Conservation (phyloP, 2,329 filamentous ascomycete genomes). For the Penicillium sclerotigenum region DNA sequence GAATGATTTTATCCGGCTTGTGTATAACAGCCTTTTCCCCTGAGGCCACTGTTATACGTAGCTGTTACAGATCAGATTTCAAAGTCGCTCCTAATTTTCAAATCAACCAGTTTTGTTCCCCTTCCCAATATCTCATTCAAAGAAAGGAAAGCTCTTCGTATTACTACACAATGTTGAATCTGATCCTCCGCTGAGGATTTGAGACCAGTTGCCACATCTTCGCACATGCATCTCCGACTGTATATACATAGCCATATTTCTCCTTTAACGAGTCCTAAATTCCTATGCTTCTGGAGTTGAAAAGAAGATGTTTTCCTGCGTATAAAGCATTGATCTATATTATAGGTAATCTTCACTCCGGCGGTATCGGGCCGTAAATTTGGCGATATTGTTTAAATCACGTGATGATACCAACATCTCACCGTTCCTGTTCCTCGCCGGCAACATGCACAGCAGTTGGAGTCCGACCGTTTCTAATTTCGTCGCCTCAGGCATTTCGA, state of each 20-base stretch:
- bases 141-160: neutral
- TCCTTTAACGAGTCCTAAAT: neutral
- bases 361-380: neutral
- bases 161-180: too few relatives aligned
- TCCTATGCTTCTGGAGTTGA: neutral
- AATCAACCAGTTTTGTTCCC: neutral
- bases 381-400: neutral
- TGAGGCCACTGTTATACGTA: neutral
- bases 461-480: slow-evolving; percentile 5
- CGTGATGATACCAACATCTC: slow-evolving; percentile 17
- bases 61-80: neutral
- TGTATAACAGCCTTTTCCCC: neutral
- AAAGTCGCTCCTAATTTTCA: neutral
- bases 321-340: neutral
- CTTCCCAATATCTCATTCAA: neutral
- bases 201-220: neutral
- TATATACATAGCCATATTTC: neutral
- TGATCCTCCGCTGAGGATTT: neutral
- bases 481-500: slow-evolving; percentile 5
- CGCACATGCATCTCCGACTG: neutral
- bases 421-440: slow-evolving; percentile 10
- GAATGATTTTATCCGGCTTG: neutral
- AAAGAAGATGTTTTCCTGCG: neutral
- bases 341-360: neutral
- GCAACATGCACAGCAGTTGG: slow-evolving; percentile 1